phyloP scores from a whole-genome alignment of 129 eudicot species.

The sunflower (Helianthus annuus) region HanXRQr2.0-SUNRISE NC_035441.2:115761151-115761650 shows the following conservation, averaged over 20 bases:
- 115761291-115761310: constrained; percentile 29
- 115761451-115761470: constrained; percentile 52
- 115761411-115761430: constrained; percentile 47
- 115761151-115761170: constrained; percentile 54
- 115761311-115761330: constrained; percentile 38
- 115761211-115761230: constrained; percentile 39
- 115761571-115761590: constrained; percentile 70
- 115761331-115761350: constrained; percentile 32
- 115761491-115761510: constrained; percentile 43
- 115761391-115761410: constrained; percentile 75
- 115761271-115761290: constrained; percentile 36
- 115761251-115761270: constrained; percentile 48
- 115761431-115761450: constrained; percentile 80
- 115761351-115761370: constrained; percentile 70
- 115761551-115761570: constrained; percentile 54
- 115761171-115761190: constrained; percentile 39
- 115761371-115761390: constrained; percentile 84
- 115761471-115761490: constrained; percentile 40
- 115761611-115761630: constrained; percentile 24
- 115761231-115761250: constrained; percentile 46
- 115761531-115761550: constrained; percentile 56
- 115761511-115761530: constrained; percentile 52
- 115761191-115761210: constrained; percentile 51
- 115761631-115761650: constrained; percentile 23
- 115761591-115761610: constrained; percentile 32